Percentiles rank a stretch among this genome's conserved stretches.
phyloP scores from a whole-genome alignment of 495 filamentous ascomycete species.

The Xylaria grammica region DNA sequence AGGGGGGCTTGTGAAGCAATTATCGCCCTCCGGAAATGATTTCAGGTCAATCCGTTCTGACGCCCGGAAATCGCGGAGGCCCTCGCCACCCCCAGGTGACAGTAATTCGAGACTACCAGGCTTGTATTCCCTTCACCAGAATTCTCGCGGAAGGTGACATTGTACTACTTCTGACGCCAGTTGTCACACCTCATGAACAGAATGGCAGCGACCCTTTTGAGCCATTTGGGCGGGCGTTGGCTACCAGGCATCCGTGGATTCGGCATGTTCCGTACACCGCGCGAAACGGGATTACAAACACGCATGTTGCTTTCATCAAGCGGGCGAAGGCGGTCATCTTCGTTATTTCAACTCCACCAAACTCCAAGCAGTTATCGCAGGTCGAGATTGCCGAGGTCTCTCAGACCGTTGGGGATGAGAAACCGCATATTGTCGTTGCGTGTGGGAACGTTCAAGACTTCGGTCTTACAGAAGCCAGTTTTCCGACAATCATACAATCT shows the following conservation, averaged over 20 bases:
- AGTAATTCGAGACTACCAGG: constrained; percentile 42
- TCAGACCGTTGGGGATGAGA: constrained; percentile 49
- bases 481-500: constrained; percentile 54
- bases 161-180: constrained; percentile 65
- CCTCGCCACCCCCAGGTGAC: constrained; percentile 24
- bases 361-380: constrained; percentile 44
- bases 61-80: constrained; percentile 26
- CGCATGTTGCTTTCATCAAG: constrained; percentile 64
- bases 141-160: constrained; percentile 52
- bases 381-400: constrained; percentile 50
- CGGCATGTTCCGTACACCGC: constrained; percentile 66
- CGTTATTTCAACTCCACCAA: constrained; percentile 51
- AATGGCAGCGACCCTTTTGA: constrained; percentile 62
- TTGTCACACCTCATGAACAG: constrained; percentile 52
- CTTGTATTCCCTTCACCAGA: constrained; percentile 48
- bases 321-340: constrained; percentile 60
- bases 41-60: constrained; percentile 24
- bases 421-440: constrained; percentile 56
- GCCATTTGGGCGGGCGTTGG: constrained; percentile 60
- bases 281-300: constrained; percentile 61
- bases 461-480: constrained; percentile 42
- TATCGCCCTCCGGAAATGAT: constrained; percentile 26
- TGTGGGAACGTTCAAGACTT: constrained; percentile 49
- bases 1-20: constrained; percentile 18
- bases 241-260: constrained; percentile 58